phyloP scores from a whole-genome alignment of 208 protist species.

The Leptomonas seymouri region DNA sequence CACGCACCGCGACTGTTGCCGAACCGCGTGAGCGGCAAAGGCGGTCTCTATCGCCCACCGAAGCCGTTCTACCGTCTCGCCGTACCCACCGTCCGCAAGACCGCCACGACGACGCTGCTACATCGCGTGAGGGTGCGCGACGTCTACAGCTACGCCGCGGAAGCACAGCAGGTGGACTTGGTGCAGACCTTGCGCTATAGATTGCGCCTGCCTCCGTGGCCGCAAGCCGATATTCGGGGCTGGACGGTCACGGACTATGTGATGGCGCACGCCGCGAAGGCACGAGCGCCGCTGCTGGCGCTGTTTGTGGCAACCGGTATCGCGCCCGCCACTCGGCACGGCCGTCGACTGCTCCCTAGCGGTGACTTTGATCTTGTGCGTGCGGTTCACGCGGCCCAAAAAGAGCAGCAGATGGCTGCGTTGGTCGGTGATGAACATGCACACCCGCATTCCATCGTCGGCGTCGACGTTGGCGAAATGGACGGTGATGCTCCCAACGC shows the following conservation, averaged over 20 bases:
- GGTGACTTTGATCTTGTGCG: constrained; percentile 28
- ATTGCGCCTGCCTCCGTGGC: constrained; percentile 62
- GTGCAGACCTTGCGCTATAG: constrained; percentile 44
- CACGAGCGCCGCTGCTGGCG: constrained; percentile 27
- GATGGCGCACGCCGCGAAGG: constrained; percentile 19
- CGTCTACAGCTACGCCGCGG: constrained; percentile 78
- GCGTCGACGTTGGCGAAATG: not conserved
- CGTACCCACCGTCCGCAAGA: constrained; percentile 34
- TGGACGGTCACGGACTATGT: constrained; percentile 81
- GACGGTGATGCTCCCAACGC: not conserved
- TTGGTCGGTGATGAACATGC: not conserved
- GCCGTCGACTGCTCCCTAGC: constrained; percentile 17
- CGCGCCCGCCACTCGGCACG: constrained; percentile 40
- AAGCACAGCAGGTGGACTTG: constrained; percentile 42
- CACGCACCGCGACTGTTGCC: constrained; percentile 32
- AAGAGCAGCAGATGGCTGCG: not conserved
- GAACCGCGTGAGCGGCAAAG: constrained; percentile 35
- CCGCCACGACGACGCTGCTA: constrained; percentile 24
- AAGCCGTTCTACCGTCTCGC: constrained; percentile 55
- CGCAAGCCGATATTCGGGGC: constrained; percentile 54
- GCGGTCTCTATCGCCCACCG: constrained; percentile 45
- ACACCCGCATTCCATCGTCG: not conserved
- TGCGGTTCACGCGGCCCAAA: constrained; percentile 34
- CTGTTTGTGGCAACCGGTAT: constrained; percentile 53
- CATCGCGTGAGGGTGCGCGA: constrained; percentile 68